Evolutionary conservation across 139 green algal genomes (phyloP).

Genomic region (Chlamydomonas asymmetrica): DNA sequence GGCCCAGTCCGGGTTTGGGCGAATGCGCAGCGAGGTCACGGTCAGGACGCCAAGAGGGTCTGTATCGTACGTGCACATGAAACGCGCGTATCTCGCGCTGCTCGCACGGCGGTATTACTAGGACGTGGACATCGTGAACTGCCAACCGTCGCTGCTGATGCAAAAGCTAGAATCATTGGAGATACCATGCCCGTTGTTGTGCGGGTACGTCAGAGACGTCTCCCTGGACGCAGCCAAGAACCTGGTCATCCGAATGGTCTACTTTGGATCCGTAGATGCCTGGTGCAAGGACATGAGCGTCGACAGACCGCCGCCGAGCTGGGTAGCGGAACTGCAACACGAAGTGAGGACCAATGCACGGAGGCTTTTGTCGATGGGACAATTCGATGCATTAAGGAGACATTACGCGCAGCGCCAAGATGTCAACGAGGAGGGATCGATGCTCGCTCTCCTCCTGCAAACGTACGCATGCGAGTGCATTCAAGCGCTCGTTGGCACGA

Average conservation of each 20-base stretch:
- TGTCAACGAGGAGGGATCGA: no score
- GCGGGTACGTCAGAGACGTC: not conserved
- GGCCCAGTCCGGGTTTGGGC: no score
- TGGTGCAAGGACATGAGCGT: slow-evolving; percentile 3
- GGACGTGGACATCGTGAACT: slow-evolving; percentile 18
- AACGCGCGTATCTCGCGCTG: not conserved
- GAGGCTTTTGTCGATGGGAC: no score
- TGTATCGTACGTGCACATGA: slow-evolving; percentile 4
- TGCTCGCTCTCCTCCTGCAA: slow-evolving; percentile 1
- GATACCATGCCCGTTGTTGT: not conserved
- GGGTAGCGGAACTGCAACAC: no score
- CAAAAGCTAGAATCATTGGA: not conserved
- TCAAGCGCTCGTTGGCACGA: not conserved
- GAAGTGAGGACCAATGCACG: no score
- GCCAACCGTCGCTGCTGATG: not conserved
- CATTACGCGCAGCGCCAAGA: not conserved
- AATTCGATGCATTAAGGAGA: not conserved
- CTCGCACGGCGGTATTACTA: not conserved
- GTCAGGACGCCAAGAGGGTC: no score
- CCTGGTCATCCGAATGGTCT: slow-evolving; percentile 7
- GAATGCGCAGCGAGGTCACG: no score
- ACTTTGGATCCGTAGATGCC: not conserved
- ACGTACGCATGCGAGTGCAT: slow-evolving; percentile 6
- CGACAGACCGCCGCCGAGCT: not conserved
- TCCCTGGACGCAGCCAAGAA: slow-evolving; percentile 4